Conservation (phyloP, 768 basidiomycete species). For the Agaricus subrufescens region DNA sequence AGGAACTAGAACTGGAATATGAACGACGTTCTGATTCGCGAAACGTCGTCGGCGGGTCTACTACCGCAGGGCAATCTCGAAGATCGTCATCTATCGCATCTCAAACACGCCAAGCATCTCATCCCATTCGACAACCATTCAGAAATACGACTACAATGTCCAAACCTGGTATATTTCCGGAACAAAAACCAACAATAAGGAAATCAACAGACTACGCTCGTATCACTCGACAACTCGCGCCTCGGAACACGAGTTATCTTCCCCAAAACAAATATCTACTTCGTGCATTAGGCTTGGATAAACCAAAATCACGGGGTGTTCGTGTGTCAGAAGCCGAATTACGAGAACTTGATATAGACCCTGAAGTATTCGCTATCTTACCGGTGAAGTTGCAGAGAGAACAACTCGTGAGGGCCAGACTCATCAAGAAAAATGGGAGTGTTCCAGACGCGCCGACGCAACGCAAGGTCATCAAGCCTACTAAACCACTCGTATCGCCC, state of each 20-base stretch:
- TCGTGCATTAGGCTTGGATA: conserved; percentile 26
- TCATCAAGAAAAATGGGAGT: conserved; percentile 38
- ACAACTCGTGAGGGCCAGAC: conserved; percentile 57
- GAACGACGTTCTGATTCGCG: conserved; percentile 55
- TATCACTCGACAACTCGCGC: conserved; percentile 49
- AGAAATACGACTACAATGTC: not conserved
- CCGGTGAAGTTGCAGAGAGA: conserved; percentile 71
- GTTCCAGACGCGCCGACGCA: conserved; percentile 26
- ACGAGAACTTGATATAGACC: conserved; percentile 51
- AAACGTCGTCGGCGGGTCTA: conserved; percentile 7
- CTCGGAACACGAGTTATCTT: conserved; percentile 27
- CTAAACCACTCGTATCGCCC: conserved; percentile 33
- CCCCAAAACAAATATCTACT: conserved; percentile 28
- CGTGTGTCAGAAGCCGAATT: conserved; percentile 56
- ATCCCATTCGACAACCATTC: not conserved
- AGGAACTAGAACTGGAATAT: conserved; percentile 66
- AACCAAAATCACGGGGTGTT: conserved; percentile 26
- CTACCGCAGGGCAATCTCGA: not conserved
- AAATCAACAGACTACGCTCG: conserved; percentile 47
- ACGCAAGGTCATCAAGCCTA: conserved; percentile 50
- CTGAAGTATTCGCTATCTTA: conserved; percentile 59
- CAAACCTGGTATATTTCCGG: conserved; percentile 26
- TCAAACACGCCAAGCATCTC: not conserved
- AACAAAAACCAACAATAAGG: conserved; percentile 14
- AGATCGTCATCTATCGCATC: not conserved